Evolutionary conservation across 768 basidiomycete species (phyloP).

Genomic region (Coprinopsis sp.): DNA sequence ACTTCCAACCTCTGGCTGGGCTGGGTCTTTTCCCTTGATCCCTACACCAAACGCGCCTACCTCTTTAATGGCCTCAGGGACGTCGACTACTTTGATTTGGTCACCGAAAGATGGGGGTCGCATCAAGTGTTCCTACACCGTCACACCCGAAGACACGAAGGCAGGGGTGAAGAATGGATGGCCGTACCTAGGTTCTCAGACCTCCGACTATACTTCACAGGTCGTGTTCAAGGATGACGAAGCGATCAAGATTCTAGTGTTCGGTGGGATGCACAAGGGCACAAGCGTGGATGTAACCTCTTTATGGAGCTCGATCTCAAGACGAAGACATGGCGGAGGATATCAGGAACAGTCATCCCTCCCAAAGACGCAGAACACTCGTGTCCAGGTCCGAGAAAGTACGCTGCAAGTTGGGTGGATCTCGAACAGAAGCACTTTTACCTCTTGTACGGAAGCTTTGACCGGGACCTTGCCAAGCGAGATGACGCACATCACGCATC

Average conservation of each 20-base stretch:
- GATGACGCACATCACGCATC: slow-evolving; percentile 20
- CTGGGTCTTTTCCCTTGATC: slow-evolving; percentile 16
- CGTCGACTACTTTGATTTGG: slow-evolving; percentile 34
- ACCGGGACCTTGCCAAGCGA: slow-evolving; percentile 25
- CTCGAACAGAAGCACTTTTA: slow-evolving; percentile 24
- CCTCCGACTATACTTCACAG: slow-evolving; percentile 18
- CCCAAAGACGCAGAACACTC: slow-evolving; percentile 15
- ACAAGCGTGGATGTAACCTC: slow-evolving; percentile 29
- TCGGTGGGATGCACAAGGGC: slow-evolving; percentile 29
- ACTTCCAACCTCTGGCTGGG: slow-evolving; percentile 16
- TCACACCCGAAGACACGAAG: slow-evolving; percentile 12
- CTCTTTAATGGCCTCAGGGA: slow-evolving; percentile 28
- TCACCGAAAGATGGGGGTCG: slow-evolving; percentile 28
- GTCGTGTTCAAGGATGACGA: slow-evolving; percentile 11
- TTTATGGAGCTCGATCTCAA: slow-evolving; percentile 35
- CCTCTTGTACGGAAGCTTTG: slow-evolving; percentile 31
- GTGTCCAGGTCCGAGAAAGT: slow-evolving; percentile 30
- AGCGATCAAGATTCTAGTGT: slow-evolving; percentile 32
- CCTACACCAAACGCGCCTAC: slow-evolving; percentile 26
- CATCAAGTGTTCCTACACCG: slow-evolving; percentile 21
- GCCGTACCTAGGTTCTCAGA: slow-evolving; percentile 17
- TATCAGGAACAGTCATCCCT: slow-evolving; percentile 20
- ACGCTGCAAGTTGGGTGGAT: slow-evolving; percentile 31
- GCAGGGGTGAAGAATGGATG: slow-evolving; percentile 18
- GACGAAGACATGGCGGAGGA: slow-evolving; percentile 27